A percentile compares a stretch with the other conserved stretches of the same genome.
phyloP scores from a whole-genome alignment of 805 yeast species.

The Yamadazyma philogaea region DNA sequence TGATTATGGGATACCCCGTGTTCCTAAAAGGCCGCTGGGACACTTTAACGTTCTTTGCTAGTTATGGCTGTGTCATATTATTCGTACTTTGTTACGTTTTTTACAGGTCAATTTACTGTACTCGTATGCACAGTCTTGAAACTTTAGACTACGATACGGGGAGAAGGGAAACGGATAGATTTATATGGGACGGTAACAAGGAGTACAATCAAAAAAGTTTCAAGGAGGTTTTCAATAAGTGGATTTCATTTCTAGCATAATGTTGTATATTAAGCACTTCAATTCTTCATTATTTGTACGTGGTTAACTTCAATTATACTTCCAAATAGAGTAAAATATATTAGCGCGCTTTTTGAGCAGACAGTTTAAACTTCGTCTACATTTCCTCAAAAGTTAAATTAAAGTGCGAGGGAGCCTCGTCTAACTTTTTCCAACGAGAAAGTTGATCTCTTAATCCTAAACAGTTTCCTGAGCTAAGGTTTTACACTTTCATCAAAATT shows the following conservation, averaged over 20 bases:
- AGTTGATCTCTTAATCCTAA: neutral
- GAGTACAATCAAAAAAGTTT: constrained; percentile 34
- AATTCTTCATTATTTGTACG: neutral
- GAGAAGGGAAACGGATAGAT: constrained; percentile 76
- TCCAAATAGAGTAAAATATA: neutral
- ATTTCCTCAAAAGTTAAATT: constrained; percentile 13
- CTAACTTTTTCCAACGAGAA: constrained; percentile 3
- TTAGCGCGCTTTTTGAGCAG: neutral
- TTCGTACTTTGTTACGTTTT: constrained; percentile 50
- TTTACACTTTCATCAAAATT: neutral
- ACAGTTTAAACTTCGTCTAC: neutral
- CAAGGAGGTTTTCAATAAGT: constrained; percentile 32
- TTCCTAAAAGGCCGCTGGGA: constrained; percentile 59
- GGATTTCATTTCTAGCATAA: constrained; percentile 31
- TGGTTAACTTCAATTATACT: neutral
- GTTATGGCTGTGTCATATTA: constrained; percentile 59
- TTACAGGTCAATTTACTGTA: constrained; percentile 58
- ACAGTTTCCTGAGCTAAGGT: neutral
- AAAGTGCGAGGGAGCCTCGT: constrained; percentile 7
- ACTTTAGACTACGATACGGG: constrained; percentile 82
- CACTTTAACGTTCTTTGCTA: constrained; percentile 58
- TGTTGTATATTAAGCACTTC: neutral
- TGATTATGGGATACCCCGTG: constrained; percentile 61
- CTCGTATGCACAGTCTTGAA: constrained; percentile 64
- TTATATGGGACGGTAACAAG: constrained; percentile 74